These are phyloP conservation scores for Geotrichum candidum DNA, from an alignment of 1,139 yeast genomes.

Conservation along the genomic window DNA sequence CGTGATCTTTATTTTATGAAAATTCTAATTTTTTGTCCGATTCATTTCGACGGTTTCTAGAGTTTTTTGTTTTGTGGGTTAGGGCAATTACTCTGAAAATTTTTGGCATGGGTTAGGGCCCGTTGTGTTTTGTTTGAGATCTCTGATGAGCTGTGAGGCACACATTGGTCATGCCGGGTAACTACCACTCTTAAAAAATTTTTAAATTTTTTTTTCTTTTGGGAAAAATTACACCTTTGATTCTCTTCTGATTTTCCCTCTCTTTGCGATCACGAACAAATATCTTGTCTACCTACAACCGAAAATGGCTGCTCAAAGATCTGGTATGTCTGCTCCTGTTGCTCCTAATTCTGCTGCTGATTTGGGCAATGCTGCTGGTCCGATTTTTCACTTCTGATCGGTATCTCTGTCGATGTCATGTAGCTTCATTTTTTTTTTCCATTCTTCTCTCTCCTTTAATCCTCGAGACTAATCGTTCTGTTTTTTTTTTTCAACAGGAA, in stretches of 20 bases:
- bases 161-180: neutral
- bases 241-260: neutral
- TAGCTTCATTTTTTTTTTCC: neutral
- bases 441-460: neutral
- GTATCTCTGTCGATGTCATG: too few species aligned
- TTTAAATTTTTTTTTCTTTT: neutral
- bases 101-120: neutral
- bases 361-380: too few species aligned
- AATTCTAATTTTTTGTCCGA: neutral
- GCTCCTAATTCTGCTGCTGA: too few species aligned
- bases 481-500: slow-evolving; percentile 47
- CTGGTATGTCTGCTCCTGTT: slow-evolving; percentile 34
- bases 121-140: too few species aligned
- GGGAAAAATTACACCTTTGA: neutral
- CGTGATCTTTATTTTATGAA: too few species aligned
- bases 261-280: neutral
- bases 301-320: slow-evolving; percentile 40
- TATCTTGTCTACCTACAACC: neutral
- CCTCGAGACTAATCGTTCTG: too few species aligned
- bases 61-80: neutral
- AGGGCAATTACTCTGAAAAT: neutral
- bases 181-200: neutral
- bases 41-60: neutral
- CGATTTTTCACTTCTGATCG: too few species aligned
- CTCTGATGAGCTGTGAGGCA: too few species aligned